Evolutionary conservation across 306 rosid species (phyloP).

Genomic region (Castanea crenata): DNA sequence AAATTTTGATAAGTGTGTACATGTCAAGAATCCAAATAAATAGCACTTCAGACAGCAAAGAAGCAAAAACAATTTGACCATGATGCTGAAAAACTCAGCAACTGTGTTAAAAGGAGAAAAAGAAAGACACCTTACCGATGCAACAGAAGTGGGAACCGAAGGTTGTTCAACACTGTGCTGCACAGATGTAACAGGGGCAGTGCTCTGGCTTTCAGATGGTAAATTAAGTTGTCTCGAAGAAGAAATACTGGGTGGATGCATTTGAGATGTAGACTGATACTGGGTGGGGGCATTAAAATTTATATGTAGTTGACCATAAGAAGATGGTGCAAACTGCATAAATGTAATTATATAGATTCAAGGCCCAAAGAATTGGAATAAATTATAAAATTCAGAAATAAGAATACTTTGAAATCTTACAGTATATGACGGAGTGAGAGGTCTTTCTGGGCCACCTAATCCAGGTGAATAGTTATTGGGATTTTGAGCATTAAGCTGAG

Average conservation of each 20-base stretch:
- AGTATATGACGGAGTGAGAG: conserved; percentile 64
- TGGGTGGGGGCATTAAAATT: conserved; percentile 48
- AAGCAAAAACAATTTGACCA: background rate
- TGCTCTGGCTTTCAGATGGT: conserved; percentile 38
- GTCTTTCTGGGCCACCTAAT: conserved; percentile 59
- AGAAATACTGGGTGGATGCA: conserved; percentile 46
- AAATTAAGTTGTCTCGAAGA: conserved; percentile 36
- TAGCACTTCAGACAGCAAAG: background rate
- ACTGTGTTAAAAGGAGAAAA: conserved; percentile 5
- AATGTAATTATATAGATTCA: conserved; percentile 28
- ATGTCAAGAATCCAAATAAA: background rate
- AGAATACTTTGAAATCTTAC: conserved; percentile 44
- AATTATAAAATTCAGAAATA: background rate
- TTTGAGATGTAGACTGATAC: conserved; percentile 60
- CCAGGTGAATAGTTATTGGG: conserved; percentile 59
- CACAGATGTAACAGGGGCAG: conserved; percentile 40
- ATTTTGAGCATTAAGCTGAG: conserved; percentile 55
- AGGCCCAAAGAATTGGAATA: conserved; percentile 4
- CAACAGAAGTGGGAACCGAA: conserved; percentile 34
- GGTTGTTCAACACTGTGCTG: conserved; percentile 51
- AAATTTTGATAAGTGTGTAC: conserved; percentile 13
- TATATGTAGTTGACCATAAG: conserved; percentile 67
- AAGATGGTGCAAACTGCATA: conserved; percentile 58
- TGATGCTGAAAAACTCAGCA: conserved; percentile 10
- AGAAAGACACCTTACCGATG: conserved; percentile 46